These are phyloP conservation scores for Gonium pectorale DNA, from an alignment of 139 green algal species.

Conservation along the genomic window DNA sequence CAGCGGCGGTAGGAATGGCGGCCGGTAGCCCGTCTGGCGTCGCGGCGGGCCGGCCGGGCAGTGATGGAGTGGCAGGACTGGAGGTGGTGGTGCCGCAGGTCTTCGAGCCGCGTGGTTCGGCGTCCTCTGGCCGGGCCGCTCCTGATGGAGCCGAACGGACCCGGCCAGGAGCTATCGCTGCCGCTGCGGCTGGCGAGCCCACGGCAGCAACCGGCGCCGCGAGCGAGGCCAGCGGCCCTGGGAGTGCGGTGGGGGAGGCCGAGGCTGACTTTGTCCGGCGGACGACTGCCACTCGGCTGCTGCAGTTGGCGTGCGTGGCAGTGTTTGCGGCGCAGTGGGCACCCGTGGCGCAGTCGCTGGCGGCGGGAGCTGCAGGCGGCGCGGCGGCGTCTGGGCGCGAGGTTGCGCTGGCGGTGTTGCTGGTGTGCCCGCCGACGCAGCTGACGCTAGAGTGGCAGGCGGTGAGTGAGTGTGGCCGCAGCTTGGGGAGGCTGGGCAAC, in stretches of 20 bases:
- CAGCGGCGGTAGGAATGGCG: too few relatives aligned
- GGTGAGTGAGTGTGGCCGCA: not conserved
- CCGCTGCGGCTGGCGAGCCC: not conserved
- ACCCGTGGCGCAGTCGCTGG: slow-evolving; percentile 8
- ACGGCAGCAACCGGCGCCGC: not conserved
- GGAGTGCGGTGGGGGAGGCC: not conserved
- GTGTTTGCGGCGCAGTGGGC: slow-evolving; percentile 37
- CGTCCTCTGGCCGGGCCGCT: not conserved
- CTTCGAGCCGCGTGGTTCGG: not conserved
- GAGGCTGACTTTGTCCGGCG: not conserved
- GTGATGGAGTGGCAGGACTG: too few relatives aligned
- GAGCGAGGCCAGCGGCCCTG: not conserved
- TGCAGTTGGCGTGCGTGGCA: not conserved
- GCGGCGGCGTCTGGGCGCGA: not conserved
- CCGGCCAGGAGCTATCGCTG: not conserved
- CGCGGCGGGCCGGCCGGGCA: too few relatives aligned
- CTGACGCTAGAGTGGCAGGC: slow-evolving; percentile 20
- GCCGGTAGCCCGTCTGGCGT: too few relatives aligned
- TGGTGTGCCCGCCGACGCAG: slow-evolving; percentile 14
- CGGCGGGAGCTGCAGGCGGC: not conserved
- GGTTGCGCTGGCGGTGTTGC: not conserved
- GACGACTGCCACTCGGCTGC: not conserved
- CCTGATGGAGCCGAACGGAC: too few relatives aligned
- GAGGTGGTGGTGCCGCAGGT: not conserved
- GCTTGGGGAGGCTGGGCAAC: not conserved